A percentile compares a stretch with the other conserved stretches of the same genome.
These are phyloP conservation scores for Termitomyces sp. DNA, from an alignment of 768 basidiomycete species.

Conservation along the genomic window DNA sequence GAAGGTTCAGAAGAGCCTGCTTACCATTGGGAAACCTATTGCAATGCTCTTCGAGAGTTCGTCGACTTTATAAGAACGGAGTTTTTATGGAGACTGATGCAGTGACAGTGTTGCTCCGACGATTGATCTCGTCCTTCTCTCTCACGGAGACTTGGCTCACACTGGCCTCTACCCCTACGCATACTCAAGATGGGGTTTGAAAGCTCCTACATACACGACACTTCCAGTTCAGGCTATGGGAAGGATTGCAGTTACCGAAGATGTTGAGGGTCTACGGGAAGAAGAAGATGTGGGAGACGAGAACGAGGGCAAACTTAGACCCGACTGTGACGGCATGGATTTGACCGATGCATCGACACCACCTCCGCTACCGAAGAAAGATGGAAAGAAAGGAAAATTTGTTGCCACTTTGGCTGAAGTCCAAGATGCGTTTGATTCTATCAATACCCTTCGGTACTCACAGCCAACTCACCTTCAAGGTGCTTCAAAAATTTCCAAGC, in stretches of 20 bases:
- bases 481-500: constrained; percentile 25
- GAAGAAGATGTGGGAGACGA: constrained; percentile 63
- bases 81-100: not conserved
- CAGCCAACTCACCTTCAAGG: constrained; percentile 95
- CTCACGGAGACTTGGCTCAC: constrained; percentile 88
- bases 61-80: constrained; percentile 20
- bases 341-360: constrained; percentile 19
- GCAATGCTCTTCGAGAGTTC: constrained; percentile 60
- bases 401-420: constrained; percentile 81
- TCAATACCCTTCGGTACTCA: constrained; percentile 91
- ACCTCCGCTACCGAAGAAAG: constrained; percentile 19
- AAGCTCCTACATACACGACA: constrained; percentile 89
- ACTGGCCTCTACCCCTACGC: constrained; percentile 93
- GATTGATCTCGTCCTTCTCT: constrained; percentile 87
- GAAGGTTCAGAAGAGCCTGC: constrained; percentile 23
- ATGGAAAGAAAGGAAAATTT: constrained; percentile 44
- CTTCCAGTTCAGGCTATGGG: constrained; percentile 96
- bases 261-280: constrained; percentile 74
- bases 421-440: constrained; percentile 85
- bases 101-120: constrained; percentile 62
- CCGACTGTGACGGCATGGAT: constrained; percentile 21
- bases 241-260: constrained; percentile 84
- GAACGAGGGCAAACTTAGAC: constrained; percentile 16
- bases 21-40: constrained; percentile 60
- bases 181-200: constrained; percentile 78